Evolutionary conservation across 2,329 filamentous ascomycete species (phyloP).

Genomic region (Alternaria atra): DNA sequence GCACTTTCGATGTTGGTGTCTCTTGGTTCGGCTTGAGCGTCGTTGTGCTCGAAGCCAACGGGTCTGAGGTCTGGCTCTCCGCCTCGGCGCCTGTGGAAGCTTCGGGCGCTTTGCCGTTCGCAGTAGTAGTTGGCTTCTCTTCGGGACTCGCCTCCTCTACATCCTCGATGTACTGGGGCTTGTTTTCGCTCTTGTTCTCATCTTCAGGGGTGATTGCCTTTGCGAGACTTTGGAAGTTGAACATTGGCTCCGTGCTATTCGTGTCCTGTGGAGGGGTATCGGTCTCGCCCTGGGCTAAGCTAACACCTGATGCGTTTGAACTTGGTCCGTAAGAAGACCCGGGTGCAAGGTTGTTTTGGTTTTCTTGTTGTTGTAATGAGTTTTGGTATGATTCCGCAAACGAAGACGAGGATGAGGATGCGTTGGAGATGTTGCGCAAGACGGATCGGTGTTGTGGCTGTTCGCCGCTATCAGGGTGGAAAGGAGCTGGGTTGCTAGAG

Average conservation of each 20-base stretch:
- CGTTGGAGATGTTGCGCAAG: conserved; percentile 83
- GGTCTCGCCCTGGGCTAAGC: conserved; percentile 39
- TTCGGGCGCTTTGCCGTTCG: conserved; percentile 10
- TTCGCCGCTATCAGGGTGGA: conserved; percentile 42
- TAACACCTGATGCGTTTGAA: conserved; percentile 65
- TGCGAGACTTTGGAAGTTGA: conserved; percentile 89
- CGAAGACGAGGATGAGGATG: conserved; percentile 84
- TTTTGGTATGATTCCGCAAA: conserved; percentile 69
- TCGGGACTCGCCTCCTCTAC: conserved; percentile 24
- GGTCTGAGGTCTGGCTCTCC: conserved; percentile 17
- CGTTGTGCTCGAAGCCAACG: conserved; percentile 37
- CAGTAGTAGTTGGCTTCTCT: conserved; percentile 6
- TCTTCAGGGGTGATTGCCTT: conserved; percentile 78
- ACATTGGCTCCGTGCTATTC: conserved; percentile 76
- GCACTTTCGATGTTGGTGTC: conserved; percentile 9
- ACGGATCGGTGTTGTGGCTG: conserved; percentile 68
- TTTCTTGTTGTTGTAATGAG: conserved; percentile 38
- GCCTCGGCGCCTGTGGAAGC: not conserved
- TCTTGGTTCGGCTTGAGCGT: conserved; percentile 38
- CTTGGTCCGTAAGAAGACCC: conserved; percentile 58
- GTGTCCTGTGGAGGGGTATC: conserved; percentile 49
- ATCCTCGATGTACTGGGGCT: conserved; percentile 54
- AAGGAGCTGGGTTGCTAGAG: conserved; percentile 55
- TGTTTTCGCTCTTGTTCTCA: conserved; percentile 53
- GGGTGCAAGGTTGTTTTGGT: conserved; percentile 47